A percentile compares a stretch with the other conserved stretches of the same genome.
Evolutionary conservation across 768 basidiomycete genomes (phyloP).

Genomic region (Russula compacta): DNA sequence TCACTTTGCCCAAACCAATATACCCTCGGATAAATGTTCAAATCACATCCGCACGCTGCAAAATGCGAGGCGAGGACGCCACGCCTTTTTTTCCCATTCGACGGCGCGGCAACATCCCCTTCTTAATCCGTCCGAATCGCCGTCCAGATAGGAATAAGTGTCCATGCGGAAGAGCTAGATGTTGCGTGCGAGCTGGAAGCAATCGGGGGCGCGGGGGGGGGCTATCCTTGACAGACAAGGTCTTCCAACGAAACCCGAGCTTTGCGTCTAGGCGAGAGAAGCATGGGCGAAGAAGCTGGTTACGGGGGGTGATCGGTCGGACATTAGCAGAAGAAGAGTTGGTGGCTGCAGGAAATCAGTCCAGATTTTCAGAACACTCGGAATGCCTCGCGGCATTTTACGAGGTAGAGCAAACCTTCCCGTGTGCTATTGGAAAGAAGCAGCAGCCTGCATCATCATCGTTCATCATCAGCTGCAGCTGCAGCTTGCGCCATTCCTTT

Average conservation of each 20-base stretch:
- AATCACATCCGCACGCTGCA: neutral
- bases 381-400: neutral
- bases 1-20: neutral
- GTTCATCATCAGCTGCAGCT: neutral
- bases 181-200: neutral
- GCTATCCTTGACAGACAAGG: neutral
- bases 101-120: neutral
- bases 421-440: neutral
- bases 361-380: neutral
- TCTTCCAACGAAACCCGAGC: neutral
- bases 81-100: neutral
- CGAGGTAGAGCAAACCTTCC: neutral
- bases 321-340: constrained; percentile 13
- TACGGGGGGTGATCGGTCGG: constrained; percentile 15
- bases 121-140: neutral
- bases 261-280: neutral
- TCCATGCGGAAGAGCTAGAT: neutral
- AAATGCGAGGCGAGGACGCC: neutral
- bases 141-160: neutral
- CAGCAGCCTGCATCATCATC: neutral
- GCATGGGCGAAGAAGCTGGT: constrained; percentile 7
- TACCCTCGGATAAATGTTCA: neutral
- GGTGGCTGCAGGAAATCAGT: neutral
- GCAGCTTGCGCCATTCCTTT: neutral
- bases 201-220: neutral